phyloP scores from a whole-genome alignment of 2,329 filamentous ascomycete species.

The Sporothrix brasiliensis region DNA sequence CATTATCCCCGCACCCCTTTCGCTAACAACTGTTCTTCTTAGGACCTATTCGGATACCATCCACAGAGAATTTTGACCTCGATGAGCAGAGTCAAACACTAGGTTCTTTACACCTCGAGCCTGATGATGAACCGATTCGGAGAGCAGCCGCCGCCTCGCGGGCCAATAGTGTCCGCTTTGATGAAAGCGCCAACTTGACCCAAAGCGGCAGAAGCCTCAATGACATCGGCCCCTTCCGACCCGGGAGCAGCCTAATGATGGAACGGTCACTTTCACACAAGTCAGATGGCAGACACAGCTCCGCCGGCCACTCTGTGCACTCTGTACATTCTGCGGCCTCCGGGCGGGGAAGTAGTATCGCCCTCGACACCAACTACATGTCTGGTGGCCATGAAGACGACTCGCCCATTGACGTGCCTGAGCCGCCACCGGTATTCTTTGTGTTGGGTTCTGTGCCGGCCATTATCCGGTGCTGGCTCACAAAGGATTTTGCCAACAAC shows the following conservation, averaged over 20 bases:
- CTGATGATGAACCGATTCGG: constrained; percentile 82
- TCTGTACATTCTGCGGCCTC: constrained; percentile 72
- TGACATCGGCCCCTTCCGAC: constrained; percentile 77
- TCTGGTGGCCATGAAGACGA: constrained; percentile 65
- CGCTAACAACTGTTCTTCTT: constrained; percentile 29
- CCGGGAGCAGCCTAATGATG: constrained; percentile 82
- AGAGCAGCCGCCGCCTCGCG: constrained; percentile 79
- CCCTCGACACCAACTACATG: constrained; percentile 73
- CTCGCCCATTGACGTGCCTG: constrained; percentile 71
- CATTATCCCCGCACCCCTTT: neutral
- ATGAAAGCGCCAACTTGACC: constrained; percentile 85
- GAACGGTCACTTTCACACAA: constrained; percentile 93
- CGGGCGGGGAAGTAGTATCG: constrained; percentile 84
- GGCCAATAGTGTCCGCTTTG: constrained; percentile 96
- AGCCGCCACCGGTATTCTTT: constrained; percentile 80
- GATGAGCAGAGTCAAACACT: constrained; percentile 84
- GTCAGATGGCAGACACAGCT: constrained; percentile 93
- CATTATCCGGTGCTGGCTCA: constrained; percentile 95
- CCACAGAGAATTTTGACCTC: constrained; percentile 86
- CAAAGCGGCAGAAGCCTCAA: constrained; percentile 80
- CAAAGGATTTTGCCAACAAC: constrained; percentile 84
- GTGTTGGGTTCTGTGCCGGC: constrained; percentile 86
- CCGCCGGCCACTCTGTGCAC: constrained; percentile 76
- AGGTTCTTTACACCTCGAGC: constrained; percentile 79
- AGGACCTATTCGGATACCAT: constrained; percentile 79